A percentile compares a stretch with the other conserved stretches of the same genome.
Evolutionary conservation across 805 yeast genomes (phyloP).

Genomic region (Hemisphaericaspora nanyangensis): DNA sequence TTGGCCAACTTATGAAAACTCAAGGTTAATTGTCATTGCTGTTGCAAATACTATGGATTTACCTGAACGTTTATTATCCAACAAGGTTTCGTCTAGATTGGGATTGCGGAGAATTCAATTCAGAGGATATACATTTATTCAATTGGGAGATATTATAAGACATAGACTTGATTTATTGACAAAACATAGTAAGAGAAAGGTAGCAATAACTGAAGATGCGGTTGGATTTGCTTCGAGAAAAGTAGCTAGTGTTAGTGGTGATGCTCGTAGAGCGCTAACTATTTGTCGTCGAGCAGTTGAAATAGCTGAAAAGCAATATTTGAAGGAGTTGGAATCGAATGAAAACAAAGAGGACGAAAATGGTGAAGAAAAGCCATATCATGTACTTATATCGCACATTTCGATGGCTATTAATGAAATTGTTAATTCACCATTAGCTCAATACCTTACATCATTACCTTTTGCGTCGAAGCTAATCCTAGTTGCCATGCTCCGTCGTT

Average conservation of each 20-base stretch:
- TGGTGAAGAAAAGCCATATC: too few species aligned
- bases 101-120: conserved; percentile 87
- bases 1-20: conserved; percentile 86
- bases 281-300: conserved; percentile 89
- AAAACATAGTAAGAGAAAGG: conserved; percentile 33
- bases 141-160: conserved; percentile 69
- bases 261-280: conserved; percentile 88
- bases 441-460: conserved; percentile 56
- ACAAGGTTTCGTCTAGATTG: conserved; percentile 85
- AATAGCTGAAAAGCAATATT: conserved; percentile 66
- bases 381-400: conserved; percentile 70
- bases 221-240: conserved; percentile 89
- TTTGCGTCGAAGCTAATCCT: conserved; percentile 69
- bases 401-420: conserved; percentile 78
- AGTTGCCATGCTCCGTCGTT: conserved; percentile 61
- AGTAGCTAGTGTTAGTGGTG: conserved; percentile 96
- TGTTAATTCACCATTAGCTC: conserved; percentile 66
- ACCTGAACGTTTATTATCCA: conserved; percentile 83
- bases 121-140: conserved; percentile 80
- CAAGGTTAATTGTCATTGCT: conserved; percentile 83
- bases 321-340: conserved; percentile 17
- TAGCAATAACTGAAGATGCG: conserved; percentile 62
- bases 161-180: conserved; percentile 55
- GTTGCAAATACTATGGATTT: conserved; percentile 97
- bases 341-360: conserved; percentile 22